Conservation (phyloP, 2,329 filamentous ascomycete genomes). For the Xylariaceae sp. region DNA sequence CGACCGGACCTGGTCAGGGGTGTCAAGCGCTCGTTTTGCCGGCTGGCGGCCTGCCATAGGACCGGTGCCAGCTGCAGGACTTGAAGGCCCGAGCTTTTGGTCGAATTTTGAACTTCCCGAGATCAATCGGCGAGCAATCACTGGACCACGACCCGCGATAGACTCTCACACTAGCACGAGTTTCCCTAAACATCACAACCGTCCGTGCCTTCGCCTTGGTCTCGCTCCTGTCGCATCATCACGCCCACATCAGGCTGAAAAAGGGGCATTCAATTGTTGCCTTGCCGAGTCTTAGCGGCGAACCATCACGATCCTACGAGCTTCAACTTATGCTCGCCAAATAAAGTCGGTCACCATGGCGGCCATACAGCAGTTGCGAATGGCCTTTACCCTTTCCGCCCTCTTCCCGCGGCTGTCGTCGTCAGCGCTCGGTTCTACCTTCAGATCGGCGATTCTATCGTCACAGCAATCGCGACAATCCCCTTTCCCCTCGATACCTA, state of each 20-base stretch:
- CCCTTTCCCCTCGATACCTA: constrained; percentile 47
- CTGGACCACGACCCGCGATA: not conserved
- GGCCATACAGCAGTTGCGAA: constrained; percentile 38
- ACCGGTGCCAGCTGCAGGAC: constrained; percentile 2
- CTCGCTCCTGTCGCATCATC: not conserved
- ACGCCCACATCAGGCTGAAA: not conserved
- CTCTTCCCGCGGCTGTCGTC: constrained; percentile 54
- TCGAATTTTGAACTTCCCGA: constrained; percentile 19
- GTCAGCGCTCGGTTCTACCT: constrained; percentile 39
- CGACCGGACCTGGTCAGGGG: not conserved
- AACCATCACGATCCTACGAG: not conserved
- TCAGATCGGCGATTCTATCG: constrained; percentile 43
- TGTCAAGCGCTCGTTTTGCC: constrained; percentile 15
- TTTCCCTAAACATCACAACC: not conserved
- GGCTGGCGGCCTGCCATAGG: constrained; percentile 9
- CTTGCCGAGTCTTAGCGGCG: not conserved
- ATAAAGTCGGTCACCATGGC: constrained; percentile 43
- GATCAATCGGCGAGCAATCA: not conserved
- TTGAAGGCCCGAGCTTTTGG: constrained; percentile 18
- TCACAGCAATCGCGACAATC: constrained; percentile 37
- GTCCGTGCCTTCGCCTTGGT: not conserved
- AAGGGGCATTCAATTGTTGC: constrained; percentile 12
- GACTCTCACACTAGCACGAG: not conserved
- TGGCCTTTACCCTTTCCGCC: constrained; percentile 40
- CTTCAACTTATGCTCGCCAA: not conserved